These are phyloP conservation scores for Ceriops decandra DNA, from an alignment of 345 rosid genomes.

Conservation along the genomic window DNA sequence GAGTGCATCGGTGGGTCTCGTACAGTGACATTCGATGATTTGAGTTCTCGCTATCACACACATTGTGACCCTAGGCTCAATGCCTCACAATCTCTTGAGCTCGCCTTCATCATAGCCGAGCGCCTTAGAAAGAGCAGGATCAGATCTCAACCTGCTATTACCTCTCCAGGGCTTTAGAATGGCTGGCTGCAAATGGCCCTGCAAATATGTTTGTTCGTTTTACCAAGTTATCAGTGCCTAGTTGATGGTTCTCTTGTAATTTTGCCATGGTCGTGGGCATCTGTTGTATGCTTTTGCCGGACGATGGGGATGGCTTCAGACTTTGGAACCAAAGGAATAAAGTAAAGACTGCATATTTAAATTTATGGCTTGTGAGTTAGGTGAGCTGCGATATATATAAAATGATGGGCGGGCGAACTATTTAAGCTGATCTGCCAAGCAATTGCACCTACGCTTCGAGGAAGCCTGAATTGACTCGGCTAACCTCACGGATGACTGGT, in stretches of 20 bases:
- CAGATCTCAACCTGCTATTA: conserved; percentile 17
- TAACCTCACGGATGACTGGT: too few relatives aligned
- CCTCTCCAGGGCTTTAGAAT: conserved; percentile 24
- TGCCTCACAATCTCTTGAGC: conserved; percentile 32
- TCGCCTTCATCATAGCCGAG: conserved; percentile 33
- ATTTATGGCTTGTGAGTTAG: too few relatives aligned
- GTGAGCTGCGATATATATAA: too few relatives aligned
- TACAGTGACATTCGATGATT: conserved; percentile 29
- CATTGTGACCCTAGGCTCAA: conserved; percentile 34
- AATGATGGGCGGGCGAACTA: too few relatives aligned
- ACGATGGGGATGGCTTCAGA: conserved; percentile 6
- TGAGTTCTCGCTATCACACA: conserved; percentile 29
- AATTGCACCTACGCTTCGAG: too few relatives aligned
- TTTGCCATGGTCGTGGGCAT: conserved; percentile 22
- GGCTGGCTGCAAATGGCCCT: conserved; percentile 4
- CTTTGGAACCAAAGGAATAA: conserved; percentile 5
- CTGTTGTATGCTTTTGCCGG: conserved; percentile 17
- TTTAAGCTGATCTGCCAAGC: too few relatives aligned
- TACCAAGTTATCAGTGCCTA: conserved; percentile 8
- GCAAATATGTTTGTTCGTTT: conserved; percentile 8
- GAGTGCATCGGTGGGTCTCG: conserved; percentile 33
- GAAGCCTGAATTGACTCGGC: too few relatives aligned
- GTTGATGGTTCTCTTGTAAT: neutral
- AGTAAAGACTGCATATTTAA: neutral
- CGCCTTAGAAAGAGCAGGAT: conserved; percentile 32